Conservation (phyloP, 805 yeast genomes). For the Sugiyamaella mastotermitis region DNA sequence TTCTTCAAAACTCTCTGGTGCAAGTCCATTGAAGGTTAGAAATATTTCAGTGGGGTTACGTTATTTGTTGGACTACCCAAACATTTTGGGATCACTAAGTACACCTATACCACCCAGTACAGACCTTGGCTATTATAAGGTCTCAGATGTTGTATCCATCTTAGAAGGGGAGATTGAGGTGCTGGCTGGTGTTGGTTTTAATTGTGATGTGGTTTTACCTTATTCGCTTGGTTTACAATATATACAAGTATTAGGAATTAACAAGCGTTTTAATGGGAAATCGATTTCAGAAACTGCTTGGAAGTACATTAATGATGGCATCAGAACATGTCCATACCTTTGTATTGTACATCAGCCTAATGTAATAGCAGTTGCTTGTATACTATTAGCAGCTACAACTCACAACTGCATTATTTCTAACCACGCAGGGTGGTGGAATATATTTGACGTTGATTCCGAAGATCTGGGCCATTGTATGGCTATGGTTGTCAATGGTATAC, state of each 20-base stretch:
- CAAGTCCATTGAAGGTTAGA: not conserved
- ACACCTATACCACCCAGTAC: no score
- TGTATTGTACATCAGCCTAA: conserved; percentile 14
- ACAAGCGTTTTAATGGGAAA: conserved; percentile 1
- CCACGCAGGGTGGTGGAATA: conserved; percentile 13
- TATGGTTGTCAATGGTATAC: conserved; percentile 6
- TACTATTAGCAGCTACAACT: conserved; percentile 11
- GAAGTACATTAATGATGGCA: conserved; percentile 13
- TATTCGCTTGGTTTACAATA: conserved; percentile 14
- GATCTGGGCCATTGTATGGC: conserved; percentile 12
- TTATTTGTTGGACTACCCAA: not conserved
- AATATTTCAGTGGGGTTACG: not conserved
- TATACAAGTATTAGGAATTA: conserved; percentile 13
- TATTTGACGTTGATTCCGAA: conserved; percentile 16
- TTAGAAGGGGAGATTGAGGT: conserved; percentile 8
- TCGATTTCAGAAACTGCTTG: conserved; percentile 8
- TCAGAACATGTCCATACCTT: conserved; percentile 10
- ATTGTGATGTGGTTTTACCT: conserved; percentile 11
- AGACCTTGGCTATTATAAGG: no score
- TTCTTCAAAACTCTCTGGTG: conserved; percentile 3
- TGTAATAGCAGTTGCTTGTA: conserved; percentile 15
- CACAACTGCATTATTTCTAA: conserved; percentile 6
- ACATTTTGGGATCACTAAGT: no score
- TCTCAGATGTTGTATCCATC: not conserved
- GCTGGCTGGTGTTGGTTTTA: conserved; percentile 13